phyloP scores from a whole-genome alignment of 164 flowering plant genomes.

The Piper betle region DNA sequence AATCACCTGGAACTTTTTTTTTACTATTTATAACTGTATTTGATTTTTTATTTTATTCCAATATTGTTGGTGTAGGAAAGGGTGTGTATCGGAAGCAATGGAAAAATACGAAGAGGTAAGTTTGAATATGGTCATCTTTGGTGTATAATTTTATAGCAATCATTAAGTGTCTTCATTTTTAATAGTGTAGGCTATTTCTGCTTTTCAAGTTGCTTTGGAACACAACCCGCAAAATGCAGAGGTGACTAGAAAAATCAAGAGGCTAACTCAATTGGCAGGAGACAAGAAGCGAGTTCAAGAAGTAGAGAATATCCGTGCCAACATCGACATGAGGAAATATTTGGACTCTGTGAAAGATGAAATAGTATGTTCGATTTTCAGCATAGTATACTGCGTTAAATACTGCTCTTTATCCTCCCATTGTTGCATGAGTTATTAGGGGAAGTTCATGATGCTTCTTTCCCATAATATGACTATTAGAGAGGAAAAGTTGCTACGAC shows the following conservation, averaged over 20 bases:
- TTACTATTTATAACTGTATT: no score
- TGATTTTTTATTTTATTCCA: not conserved
- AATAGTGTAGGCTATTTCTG: constrained; percentile 66
- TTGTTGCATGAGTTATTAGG: no score
- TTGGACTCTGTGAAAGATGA: constrained; percentile 63
- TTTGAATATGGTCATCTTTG: no score
- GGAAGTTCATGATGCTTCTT: no score
- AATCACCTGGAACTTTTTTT: not conserved
- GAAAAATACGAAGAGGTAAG: constrained; percentile 79
- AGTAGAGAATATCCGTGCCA: constrained; percentile 61
- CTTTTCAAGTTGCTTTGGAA: constrained; percentile 61
- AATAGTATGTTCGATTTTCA: constrained; percentile 62
- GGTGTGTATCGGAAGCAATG: constrained; percentile 87
- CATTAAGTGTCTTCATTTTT: no score
- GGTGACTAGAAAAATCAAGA: constrained; percentile 81
- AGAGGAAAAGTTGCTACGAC: no score
- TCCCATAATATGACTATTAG: no score
- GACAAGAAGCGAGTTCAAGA: constrained; percentile 72
- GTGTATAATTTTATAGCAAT: no score
- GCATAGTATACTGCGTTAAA: no score
- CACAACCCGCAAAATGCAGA: constrained; percentile 78
- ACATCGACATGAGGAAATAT: constrained; percentile 55
- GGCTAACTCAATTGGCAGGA: constrained; percentile 49
- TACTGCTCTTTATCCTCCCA: no score
- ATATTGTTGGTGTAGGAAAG: constrained; percentile 95